phyloP scores from a whole-genome alignment of 805 yeast species.

The Yamadazyma phyllophila region DNA sequence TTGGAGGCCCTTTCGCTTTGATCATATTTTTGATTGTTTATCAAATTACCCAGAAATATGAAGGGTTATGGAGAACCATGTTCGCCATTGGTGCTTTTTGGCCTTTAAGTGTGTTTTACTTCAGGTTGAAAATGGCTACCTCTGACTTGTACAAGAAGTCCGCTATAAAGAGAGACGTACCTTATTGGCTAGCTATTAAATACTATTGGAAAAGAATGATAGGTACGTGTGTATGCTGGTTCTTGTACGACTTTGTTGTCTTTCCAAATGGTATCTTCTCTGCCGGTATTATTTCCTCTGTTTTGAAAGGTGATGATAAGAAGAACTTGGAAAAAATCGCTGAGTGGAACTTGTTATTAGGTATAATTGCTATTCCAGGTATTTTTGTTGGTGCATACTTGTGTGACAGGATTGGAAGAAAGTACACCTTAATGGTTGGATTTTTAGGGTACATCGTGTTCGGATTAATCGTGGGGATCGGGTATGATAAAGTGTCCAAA shows the following conservation, averaged over 20 bases:
- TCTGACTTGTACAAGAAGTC: constrained; percentile 61
- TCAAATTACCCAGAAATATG: constrained; percentile 49
- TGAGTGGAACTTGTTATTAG: constrained; percentile 71
- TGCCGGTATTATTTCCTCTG: constrained; percentile 53
- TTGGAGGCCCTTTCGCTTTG: constrained; percentile 79
- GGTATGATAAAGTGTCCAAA: constrained; percentile 52
- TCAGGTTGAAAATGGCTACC: constrained; percentile 67
- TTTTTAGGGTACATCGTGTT: constrained; percentile 68
- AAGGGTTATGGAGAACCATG: constrained; percentile 67
- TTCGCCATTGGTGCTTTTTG: constrained; percentile 62
- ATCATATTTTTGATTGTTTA: constrained; percentile 66
- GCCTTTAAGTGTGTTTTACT: constrained; percentile 72
- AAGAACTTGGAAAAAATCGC: constrained; percentile 54
- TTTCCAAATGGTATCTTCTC: constrained; percentile 78
- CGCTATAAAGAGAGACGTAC: constrained; percentile 55
- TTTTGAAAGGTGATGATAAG: constrained; percentile 31
- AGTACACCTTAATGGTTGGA: constrained; percentile 68
- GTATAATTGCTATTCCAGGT: constrained; percentile 70
- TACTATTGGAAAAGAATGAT: constrained; percentile 67
- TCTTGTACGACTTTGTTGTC: constrained; percentile 75
- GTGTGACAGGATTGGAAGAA: constrained; percentile 66
- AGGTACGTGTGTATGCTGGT: constrained; percentile 78
- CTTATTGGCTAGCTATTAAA: constrained; percentile 49
- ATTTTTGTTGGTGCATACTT: constrained; percentile 65
- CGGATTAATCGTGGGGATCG: constrained; percentile 69